Evolutionary conservation across 257 asterid genomes (phyloP).

Genomic region (Gentiana macrophylla): DNA sequence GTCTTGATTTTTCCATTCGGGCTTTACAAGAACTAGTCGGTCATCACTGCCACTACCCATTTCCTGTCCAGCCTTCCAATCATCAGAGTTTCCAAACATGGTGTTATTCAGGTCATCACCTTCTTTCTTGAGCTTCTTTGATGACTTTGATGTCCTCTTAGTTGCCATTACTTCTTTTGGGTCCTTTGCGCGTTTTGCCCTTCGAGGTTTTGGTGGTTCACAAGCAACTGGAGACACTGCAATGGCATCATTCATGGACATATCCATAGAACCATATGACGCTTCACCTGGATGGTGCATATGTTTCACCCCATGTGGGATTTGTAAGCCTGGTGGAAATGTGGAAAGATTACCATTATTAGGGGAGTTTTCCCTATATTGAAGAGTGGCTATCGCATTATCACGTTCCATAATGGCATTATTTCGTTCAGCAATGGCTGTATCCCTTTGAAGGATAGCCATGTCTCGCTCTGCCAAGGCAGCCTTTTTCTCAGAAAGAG

Average conservation of each 20-base stretch:
- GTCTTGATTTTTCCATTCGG: conserved; percentile 89
- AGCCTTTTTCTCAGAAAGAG: conserved; percentile 80
- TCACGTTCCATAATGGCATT: conserved; percentile 83
- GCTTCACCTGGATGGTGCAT: conserved; percentile 62
- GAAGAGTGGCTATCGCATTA: conserved; percentile 80
- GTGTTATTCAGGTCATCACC: conserved; percentile 46
- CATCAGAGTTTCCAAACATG: conserved; percentile 27
- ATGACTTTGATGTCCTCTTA: conserved; percentile 38
- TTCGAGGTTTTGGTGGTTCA: conserved; percentile 56
- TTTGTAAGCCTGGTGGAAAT: conserved; percentile 72
- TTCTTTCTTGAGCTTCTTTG: conserved; percentile 52
- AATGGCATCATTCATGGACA: conserved; percentile 33
- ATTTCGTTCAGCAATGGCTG: conserved; percentile 79
- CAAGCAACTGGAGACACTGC: conserved; percentile 37
- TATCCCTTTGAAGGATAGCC: conserved; percentile 78
- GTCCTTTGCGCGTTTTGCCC: conserved; percentile 33
- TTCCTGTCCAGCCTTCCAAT: conserved; percentile 31
- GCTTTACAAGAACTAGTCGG: conserved; percentile 24
- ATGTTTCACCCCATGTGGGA: conserved; percentile 63
- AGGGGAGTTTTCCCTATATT: conserved; percentile 51
- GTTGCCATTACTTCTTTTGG: conserved; percentile 23
- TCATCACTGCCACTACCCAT: conserved; percentile 22
- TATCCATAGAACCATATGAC: conserved; percentile 32
- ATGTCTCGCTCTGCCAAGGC: conserved; percentile 88
- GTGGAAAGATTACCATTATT: conserved; percentile 35